A percentile compares a stretch with the other conserved stretches of the same genome.
phyloP scores from a whole-genome alignment of 192 early-diverging fungal species.

The Linnemannia exigua region DNA sequence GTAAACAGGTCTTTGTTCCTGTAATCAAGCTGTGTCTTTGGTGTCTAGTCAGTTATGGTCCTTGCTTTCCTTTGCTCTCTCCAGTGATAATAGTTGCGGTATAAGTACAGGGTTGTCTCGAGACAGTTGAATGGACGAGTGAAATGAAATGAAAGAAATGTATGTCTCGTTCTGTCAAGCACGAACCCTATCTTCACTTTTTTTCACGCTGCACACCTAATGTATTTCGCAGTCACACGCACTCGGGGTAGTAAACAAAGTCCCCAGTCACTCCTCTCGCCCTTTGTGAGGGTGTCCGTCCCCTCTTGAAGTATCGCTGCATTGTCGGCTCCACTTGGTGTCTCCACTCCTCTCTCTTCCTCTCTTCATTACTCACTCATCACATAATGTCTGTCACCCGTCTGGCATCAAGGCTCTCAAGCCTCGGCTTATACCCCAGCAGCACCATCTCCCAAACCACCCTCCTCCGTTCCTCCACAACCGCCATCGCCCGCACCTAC shows the following conservation, averaged over 20 bases:
- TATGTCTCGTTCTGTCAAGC: too few relatives aligned
- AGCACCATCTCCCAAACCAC: neutral
- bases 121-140: neutral
- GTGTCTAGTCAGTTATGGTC: neutral
- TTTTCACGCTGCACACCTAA: too few relatives aligned
- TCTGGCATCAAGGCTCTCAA: conserved; percentile 45
- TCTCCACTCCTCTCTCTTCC: neutral
- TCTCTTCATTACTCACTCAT: neutral
- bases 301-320: neutral
- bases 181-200: too few relatives aligned
- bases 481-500: conserved; percentile 28
- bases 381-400: conserved; percentile 44
- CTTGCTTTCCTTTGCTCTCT: too few relatives aligned
- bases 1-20: neutral
- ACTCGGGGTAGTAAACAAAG: neutral
- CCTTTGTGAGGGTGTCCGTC: too few relatives aligned
- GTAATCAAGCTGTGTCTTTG: neutral
- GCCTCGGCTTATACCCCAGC: conserved; percentile 53
- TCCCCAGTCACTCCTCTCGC: neutral
- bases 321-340: neutral
- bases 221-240: neutral
- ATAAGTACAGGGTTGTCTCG: too few relatives aligned
- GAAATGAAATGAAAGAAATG: neutral
- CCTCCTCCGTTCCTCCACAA: neutral
- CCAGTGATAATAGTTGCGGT: too few relatives aligned